These are phyloP conservation scores for Penicillium malachiteum DNA, from an alignment of 495 filamentous ascomycete genomes.

Conservation along the genomic window DNA sequence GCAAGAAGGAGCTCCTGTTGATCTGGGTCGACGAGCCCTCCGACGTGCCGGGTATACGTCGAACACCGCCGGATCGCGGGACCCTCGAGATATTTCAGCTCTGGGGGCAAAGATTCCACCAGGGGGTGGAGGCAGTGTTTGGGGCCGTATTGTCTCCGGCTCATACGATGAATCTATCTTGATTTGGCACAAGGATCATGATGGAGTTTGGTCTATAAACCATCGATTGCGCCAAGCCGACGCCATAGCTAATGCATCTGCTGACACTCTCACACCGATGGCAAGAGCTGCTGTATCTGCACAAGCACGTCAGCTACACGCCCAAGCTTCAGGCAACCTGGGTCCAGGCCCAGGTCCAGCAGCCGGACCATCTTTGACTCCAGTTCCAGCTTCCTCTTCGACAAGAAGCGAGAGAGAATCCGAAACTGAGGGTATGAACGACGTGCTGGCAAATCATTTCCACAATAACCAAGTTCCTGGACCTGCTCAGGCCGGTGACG, in stretches of 20 bases:
- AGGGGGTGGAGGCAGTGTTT: slow-evolving; percentile 80
- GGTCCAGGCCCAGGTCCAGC: not conserved
- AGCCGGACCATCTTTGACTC: not conserved
- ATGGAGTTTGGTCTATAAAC: slow-evolving; percentile 76
- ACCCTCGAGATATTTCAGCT: slow-evolving; percentile 73
- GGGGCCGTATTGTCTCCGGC: slow-evolving; percentile 88
- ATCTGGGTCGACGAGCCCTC: slow-evolving; percentile 36
- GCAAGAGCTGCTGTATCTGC: slow-evolving; percentile 20
- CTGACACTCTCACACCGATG: slow-evolving; percentile 19
- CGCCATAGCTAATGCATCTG: slow-evolving; percentile 47
- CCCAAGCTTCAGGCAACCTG: not conserved
- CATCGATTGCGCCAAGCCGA: slow-evolving; percentile 70
- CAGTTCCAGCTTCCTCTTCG: not conserved
- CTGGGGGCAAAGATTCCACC: slow-evolving; percentile 82
- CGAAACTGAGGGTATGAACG: too few species aligned
- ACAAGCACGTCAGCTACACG: slow-evolving; percentile 29
- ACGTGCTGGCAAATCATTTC: too few species aligned
- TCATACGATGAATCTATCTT: slow-evolving; percentile 95
- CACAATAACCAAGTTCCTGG: too few species aligned
- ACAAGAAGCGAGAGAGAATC: not conserved
- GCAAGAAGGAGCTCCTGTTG: slow-evolving; percentile 53
- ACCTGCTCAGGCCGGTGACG: not conserved
- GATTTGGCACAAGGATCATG: slow-evolving; percentile 82
- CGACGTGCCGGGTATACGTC: slow-evolving; percentile 51
- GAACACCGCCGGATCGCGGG: slow-evolving; percentile 70